Conservation (phyloP, 2,329 filamentous ascomycete genomes). For the Colletotrichum cereale region DNA sequence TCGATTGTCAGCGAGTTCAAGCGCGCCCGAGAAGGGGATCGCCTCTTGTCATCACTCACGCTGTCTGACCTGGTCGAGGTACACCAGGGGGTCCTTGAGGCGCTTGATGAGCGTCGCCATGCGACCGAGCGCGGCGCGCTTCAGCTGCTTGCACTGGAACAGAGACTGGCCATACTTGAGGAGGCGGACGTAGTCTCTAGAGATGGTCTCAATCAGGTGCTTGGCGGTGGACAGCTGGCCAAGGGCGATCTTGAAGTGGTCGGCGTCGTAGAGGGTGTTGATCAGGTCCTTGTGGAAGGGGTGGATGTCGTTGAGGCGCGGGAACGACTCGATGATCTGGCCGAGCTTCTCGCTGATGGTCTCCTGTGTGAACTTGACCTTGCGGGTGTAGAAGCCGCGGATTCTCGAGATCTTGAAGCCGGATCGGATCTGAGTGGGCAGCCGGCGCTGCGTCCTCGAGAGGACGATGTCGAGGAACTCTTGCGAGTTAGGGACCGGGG, state of each 20-base stretch:
- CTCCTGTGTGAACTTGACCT: constrained; percentile 98
- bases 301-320: constrained; percentile 92
- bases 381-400: constrained; percentile 62
- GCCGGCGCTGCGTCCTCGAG: constrained; percentile 89
- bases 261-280: constrained; percentile 98
- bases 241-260: constrained; percentile 97
- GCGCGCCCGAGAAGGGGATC: neutral
- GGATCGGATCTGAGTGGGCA: constrained; percentile 94
- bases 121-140: constrained; percentile 93
- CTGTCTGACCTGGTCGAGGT: constrained; percentile 60
- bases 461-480: constrained; percentile 99
- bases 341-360: constrained; percentile 95
- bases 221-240: constrained; percentile 97
- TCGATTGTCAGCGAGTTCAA: neutral
- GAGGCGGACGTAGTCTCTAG: constrained; percentile 89
- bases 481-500: constrained; percentile 89
- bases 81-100: constrained; percentile 83
- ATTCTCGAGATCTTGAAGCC: constrained; percentile 96
- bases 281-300: constrained; percentile 89
- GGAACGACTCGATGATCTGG: constrained; percentile 92
- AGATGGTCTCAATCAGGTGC: constrained; percentile 95
- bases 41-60: constrained; percentile 46
- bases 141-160: constrained; percentile 99
- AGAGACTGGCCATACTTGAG: constrained; percentile 93
- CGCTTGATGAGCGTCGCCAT: constrained; percentile 98